phyloP scores from a whole-genome alignment of 768 basidiomycete genomes.

The Boletus edulis region DNA sequence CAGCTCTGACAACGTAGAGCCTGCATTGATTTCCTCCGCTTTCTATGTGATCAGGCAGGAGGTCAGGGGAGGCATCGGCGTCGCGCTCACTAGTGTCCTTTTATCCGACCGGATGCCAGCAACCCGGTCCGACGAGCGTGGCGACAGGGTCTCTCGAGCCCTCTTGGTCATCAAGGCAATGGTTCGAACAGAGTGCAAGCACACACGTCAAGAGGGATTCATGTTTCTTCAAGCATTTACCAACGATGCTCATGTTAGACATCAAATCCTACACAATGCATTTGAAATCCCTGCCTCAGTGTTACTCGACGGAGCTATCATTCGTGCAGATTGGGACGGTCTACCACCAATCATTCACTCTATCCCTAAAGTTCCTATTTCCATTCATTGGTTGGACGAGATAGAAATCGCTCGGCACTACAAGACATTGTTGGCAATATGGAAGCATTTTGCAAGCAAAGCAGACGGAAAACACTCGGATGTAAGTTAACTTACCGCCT shows the following conservation, averaged over 20 bases:
- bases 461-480: slow-evolving; percentile 14
- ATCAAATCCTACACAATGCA: slow-evolving; percentile 1
- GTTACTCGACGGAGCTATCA: slow-evolving; percentile 47
- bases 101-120: slow-evolving; percentile 21
- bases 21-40: slow-evolving; percentile 33
- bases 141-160: slow-evolving; percentile 31
- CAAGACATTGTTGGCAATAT: slow-evolving; percentile 37
- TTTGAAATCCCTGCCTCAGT: slow-evolving; percentile 28
- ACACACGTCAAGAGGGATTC: slow-evolving; percentile 33
- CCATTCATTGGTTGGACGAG: slow-evolving; percentile 36
- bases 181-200: slow-evolving; percentile 25
- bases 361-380: slow-evolving; percentile 22
- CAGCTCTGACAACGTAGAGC: slow-evolving; percentile 14
- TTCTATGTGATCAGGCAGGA: slow-evolving; percentile 48
- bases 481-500: slow-evolving; percentile 21
- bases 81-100: slow-evolving; percentile 39
- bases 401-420: slow-evolving; percentile 39
- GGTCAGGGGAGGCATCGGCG: slow-evolving; percentile 42
- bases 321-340: slow-evolving; percentile 25
- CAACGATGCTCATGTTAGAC: slow-evolving; percentile 16
- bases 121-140: slow-evolving; percentile 7
- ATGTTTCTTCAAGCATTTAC: slow-evolving; percentile 38
- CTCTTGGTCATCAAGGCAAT: slow-evolving; percentile 40
- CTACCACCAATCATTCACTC: slow-evolving; percentile 29
- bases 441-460: slow-evolving; percentile 32